Conservation (phyloP, 495 filamentous ascomycete species). For the Schizothecium vesticola region DNA sequence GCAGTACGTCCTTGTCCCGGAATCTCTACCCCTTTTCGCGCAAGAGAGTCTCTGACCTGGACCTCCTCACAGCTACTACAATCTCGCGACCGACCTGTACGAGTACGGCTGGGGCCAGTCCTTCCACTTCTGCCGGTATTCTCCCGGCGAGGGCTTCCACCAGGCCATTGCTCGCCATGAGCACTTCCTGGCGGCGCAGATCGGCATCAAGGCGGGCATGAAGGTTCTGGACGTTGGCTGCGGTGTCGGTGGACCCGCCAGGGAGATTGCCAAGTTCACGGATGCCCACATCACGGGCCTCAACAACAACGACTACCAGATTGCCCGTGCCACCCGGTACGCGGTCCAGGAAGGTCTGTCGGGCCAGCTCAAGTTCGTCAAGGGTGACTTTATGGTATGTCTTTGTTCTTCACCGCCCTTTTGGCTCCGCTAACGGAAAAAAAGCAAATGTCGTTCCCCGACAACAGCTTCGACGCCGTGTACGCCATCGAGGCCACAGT, state of each 20-base stretch:
- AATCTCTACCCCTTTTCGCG: background rate
- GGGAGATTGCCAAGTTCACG: conserved; percentile 94
- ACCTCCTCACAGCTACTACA: conserved; percentile 73
- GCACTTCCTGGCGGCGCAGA: conserved; percentile 91
- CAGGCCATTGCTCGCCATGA: conserved; percentile 97
- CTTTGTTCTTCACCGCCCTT: background rate
- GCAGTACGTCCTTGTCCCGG: conserved; percentile 58
- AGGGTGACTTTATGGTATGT: conserved; percentile 94
- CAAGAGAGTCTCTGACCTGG: conserved; percentile 4
- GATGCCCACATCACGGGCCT: conserved; percentile 84
- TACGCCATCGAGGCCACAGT: conserved; percentile 98
- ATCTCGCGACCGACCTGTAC: conserved; percentile 94
- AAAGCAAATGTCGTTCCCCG: conserved; percentile 95
- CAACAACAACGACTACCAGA: conserved; percentile 99
- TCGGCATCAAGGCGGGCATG: conserved; percentile 80
- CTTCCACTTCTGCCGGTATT: conserved; percentile 98
- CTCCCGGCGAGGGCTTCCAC: conserved; percentile 77
- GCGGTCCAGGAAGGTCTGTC: conserved; percentile 74
- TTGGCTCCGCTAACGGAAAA: conserved; percentile 11
- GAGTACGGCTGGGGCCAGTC: conserved; percentile 94
- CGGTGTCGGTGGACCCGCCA: conserved; percentile 94
- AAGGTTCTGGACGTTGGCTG: conserved; percentile 95
- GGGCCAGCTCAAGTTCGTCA: conserved; percentile 79
- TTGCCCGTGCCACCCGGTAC: conserved; percentile 85
- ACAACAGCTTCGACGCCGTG: conserved; percentile 88